Base-by-base conservation (phyloP, 2,329 filamentous ascomycete species). In the Waltergamsia citrina region DNA sequence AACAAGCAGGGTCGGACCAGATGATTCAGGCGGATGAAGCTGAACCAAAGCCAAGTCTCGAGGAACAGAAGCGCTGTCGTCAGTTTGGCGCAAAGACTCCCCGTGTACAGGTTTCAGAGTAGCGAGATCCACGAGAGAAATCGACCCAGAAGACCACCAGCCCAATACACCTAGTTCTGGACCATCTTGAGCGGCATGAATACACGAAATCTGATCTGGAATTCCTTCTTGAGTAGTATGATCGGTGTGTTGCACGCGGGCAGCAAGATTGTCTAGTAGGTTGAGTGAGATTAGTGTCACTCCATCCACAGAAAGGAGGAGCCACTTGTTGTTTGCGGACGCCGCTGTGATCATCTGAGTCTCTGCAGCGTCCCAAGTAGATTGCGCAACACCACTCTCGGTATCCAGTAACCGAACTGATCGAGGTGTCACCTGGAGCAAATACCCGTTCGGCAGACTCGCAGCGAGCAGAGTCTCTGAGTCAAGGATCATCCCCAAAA, bases 61-160 rank as follows among this genome's bases (percentile, higher is more conserved):
- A 1, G 92, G 88, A 19, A 95, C 79, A 1, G 85, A 86, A 7
- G 81, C 72, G 28, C 76, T 78, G 37, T 88, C 79, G 18, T 74
- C 64, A 10, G 66, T 67, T 38, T 60, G 61, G 31, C 72, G 65
- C 34, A 88, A 59, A 3, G 66, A 65, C 48, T 82, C 79, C 3
- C 74, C 78, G 32, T 78, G 72, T 1, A 86, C 58, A 2, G 78
- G 70, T 21, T 78, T 60, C 3, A 96, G 62, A 3, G 74, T 77
- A 14, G 69, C 56, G 16, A 94, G 54, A 38, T 80, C 70, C 29
- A 94, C 64, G 22, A 96, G 65, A 1, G 83, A 81, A 18, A 96
- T 71, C 9, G 74, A 75, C 6, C 85, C 84, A n/a, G 80, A 79
- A 41, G 83, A 78, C 77, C 90, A 96, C 57, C 93, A 92, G 2